Percentiles rank a stretch among this genome's conserved stretches.
Conservation (phyloP, 192 early-diverging fungal species). For the Podila epigama region DNA sequence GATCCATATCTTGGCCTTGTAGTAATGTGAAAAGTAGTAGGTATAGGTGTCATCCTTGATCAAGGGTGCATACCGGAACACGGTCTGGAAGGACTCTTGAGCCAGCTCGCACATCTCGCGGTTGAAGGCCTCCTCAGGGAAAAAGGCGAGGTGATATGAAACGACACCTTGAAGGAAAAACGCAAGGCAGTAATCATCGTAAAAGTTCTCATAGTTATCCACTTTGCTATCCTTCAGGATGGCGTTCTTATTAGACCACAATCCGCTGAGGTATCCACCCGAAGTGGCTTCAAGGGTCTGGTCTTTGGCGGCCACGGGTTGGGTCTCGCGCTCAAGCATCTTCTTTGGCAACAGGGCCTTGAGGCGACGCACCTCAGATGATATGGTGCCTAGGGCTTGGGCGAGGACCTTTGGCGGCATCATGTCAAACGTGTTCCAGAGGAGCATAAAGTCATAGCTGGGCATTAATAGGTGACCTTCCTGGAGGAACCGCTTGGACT, state of each 20-base stretch:
- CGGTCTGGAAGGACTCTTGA: slow-evolving; percentile 46
- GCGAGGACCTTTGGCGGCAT: slow-evolving; percentile 58
- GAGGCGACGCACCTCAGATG: slow-evolving; percentile 28
- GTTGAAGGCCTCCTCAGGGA: slow-evolving; percentile 50
- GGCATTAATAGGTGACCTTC: slow-evolving; percentile 74
- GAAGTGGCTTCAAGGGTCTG: slow-evolving; percentile 40
- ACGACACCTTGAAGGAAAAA: slow-evolving; percentile 73
- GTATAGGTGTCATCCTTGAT: slow-evolving; percentile 73
- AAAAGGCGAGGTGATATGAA: slow-evolving; percentile 66
- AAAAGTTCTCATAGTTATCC: slow-evolving; percentile 58
- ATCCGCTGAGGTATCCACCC: slow-evolving; percentile 50
- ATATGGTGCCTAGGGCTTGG: slow-evolving; percentile 24
- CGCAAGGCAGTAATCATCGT: slow-evolving; percentile 82
- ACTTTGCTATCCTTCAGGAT: slow-evolving; percentile 35
- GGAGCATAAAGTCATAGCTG: slow-evolving; percentile 77
- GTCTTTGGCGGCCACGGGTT: slow-evolving; percentile 36
- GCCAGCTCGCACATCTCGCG: slow-evolving; percentile 39
- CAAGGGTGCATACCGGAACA: slow-evolving; percentile 61
- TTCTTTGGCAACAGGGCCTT: slow-evolving; percentile 19
- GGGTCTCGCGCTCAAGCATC: slow-evolving; percentile 35
- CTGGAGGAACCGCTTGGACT: slow-evolving; percentile 80
- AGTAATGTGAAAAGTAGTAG: slow-evolving; percentile 63
- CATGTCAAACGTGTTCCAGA: slow-evolving; percentile 77
- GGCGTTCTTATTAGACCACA: slow-evolving; percentile 38
- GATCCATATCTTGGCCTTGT: slow-evolving; percentile 63